Evolutionary conservation across 2,329 filamentous ascomycete genomes (phyloP).

Genomic region (Cladophialophora bantiana): DNA sequence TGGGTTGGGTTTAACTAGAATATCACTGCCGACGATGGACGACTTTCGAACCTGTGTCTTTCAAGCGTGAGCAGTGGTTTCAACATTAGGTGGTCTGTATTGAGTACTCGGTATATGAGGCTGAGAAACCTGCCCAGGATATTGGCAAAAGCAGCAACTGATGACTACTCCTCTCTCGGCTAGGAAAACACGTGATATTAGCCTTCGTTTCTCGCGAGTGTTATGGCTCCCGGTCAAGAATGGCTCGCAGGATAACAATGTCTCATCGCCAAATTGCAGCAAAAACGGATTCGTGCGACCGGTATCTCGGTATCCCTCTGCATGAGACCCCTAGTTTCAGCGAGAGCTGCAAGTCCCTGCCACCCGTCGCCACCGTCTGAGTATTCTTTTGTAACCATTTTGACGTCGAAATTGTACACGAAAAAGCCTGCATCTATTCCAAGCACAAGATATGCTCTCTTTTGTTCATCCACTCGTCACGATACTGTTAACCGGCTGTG

Average conservation of each 20-base stretch:
- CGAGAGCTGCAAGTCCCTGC: background rate
- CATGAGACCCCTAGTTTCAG: background rate
- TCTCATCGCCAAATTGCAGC: background rate
- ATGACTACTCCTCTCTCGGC: background rate
- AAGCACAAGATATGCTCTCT: background rate
- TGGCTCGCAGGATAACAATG: background rate
- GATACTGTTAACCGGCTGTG: background rate
- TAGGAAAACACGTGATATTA: background rate
- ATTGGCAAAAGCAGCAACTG: slow-evolving; percentile 9
- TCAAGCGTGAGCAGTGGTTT: no score
- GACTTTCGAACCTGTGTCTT: no score
- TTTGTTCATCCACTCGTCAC: slow-evolving; percentile 11
- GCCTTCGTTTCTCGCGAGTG: background rate
- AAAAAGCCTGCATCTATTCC: slow-evolving; percentile 1
- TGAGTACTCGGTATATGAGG: background rate
- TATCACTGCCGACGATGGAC: background rate
- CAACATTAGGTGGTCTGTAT: background rate
- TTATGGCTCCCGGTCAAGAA: background rate
- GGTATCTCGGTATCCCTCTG: background rate
- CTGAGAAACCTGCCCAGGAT: slow-evolving; percentile 2
- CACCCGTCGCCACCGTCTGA: background rate
- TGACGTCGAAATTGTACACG: background rate
- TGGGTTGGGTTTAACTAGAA: no score
- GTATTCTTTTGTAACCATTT: background rate
- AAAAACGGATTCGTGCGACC: background rate